These are phyloP conservation scores for Phaffomyces thermotolerans DNA, from an alignment of 805 yeast species.

Conservation along the genomic window DNA sequence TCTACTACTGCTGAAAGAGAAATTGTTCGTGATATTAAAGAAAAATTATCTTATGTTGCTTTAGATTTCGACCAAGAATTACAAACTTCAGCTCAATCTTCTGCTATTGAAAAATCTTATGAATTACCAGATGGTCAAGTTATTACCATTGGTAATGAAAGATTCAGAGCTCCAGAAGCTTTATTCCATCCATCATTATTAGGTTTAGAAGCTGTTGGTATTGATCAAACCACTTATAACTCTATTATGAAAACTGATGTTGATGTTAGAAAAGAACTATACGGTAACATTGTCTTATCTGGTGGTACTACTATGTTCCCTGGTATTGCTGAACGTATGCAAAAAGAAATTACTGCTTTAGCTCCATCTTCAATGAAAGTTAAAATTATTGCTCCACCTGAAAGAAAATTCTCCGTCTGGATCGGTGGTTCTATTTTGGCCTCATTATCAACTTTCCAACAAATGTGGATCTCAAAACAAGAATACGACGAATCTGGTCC, in stretches of 20 bases:
- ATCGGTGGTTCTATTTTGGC: conserved; percentile 99
- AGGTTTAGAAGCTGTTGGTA: conserved; percentile 94
- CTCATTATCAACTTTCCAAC: conserved; percentile 98
- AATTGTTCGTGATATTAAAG: conserved; percentile 85
- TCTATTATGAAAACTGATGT: conserved; percentile 96
- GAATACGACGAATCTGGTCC: conserved; percentile 99
- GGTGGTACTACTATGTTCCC: conserved; percentile 99
- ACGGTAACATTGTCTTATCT: conserved; percentile 98
- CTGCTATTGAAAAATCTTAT: conserved; percentile 96
- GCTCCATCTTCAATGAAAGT: conserved; percentile 99
- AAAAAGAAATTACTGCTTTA: conserved; percentile 98
- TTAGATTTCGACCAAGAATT: conserved; percentile 98
- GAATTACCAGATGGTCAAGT: conserved; percentile 99
- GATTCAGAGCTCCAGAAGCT: conserved; percentile 99
- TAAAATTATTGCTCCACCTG: conserved; percentile 98
- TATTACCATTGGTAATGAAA: conserved; percentile 98
- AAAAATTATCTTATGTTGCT: conserved; percentile 98
- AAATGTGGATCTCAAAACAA: conserved; percentile 99
- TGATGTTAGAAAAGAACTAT: conserved; percentile 97
- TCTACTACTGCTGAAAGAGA: conserved; percentile 99
- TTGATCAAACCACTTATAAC: conserved; percentile 80
- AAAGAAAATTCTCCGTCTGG: conserved; percentile 99
- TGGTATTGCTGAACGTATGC: conserved; percentile 99
- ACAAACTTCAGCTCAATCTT: conserved; percentile 98
- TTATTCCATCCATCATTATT: conserved; percentile 95